Evolutionary conservation across 495 filamentous ascomycete species (phyloP).

Genomic region (Neurospora sp.): DNA sequence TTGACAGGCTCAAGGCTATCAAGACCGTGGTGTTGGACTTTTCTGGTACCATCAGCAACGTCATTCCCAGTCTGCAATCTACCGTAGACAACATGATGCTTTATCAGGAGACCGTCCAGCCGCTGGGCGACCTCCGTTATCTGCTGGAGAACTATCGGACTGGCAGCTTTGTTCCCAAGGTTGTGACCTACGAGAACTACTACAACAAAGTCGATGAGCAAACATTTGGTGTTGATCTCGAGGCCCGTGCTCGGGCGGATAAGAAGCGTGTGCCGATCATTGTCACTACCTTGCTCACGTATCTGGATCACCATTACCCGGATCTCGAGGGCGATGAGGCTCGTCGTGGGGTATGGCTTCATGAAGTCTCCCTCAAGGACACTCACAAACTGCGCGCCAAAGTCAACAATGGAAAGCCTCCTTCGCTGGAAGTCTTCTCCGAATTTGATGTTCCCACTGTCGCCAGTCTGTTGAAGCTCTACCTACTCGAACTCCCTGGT

Average conservation of each 20-base stretch:
- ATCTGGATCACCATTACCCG: conserved; percentile 91
- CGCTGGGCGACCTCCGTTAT: conserved; percentile 82
- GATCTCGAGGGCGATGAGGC: conserved; percentile 96
- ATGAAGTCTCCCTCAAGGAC: conserved; percentile 75
- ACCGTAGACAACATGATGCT: conserved; percentile 97
- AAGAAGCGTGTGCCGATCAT: conserved; percentile 90
- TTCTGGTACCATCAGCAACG: conserved; percentile 94
- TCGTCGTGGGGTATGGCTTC: conserved; percentile 84
- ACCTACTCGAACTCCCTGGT: conserved; percentile 93
- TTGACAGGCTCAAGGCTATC: conserved; percentile 93
- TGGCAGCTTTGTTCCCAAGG: conserved; percentile 79
- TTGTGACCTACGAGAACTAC: conserved; percentile 97
- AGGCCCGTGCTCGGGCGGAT: conserved; percentile 85
- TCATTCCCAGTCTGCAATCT: conserved; percentile 90
- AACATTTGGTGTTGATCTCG: conserved; percentile 94
- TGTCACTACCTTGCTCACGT: conserved; percentile 86
- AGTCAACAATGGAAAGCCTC: conserved; percentile 81
- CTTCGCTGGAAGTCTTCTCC: conserved; percentile 63
- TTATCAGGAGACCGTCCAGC: conserved; percentile 96
- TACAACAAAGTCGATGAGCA: conserved; percentile 97
- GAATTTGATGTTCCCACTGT: conserved; percentile 89
- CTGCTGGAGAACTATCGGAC: conserved; percentile 97
- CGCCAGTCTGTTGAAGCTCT: conserved; percentile 87
- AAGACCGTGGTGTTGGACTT: conserved; percentile 97
- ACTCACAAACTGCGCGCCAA: conserved; percentile 74